Conservation (phyloP, 2,329 filamentous ascomycete species). For the Fusarium solani-melongenae region DNA sequence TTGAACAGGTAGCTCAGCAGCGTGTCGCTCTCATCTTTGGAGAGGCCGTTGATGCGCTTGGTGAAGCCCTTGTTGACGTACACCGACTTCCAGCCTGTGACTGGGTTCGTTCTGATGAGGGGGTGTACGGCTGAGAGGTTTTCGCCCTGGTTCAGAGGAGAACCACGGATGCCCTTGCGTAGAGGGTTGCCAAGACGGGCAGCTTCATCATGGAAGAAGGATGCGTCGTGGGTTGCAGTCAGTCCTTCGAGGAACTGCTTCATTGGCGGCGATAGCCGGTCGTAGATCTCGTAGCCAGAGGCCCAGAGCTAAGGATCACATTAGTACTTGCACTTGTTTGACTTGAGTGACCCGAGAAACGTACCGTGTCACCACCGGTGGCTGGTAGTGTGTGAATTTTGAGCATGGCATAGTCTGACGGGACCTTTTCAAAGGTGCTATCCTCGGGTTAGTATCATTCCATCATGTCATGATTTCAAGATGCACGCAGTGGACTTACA, state of each 20-base stretch:
- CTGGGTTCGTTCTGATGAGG: slow-evolving; percentile 69
- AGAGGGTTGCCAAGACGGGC: slow-evolving; percentile 58
- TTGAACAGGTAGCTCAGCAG: slow-evolving; percentile 61
- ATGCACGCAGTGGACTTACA: slow-evolving; percentile 42
- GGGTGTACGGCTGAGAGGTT: slow-evolving; percentile 63
- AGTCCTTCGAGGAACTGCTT: slow-evolving; percentile 59
- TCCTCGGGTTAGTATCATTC: slow-evolving; percentile 5
- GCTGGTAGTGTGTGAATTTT: slow-evolving; percentile 66
- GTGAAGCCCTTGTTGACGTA: slow-evolving; percentile 64
- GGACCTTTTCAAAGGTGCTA: slow-evolving; percentile 66
- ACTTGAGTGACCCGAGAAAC: background rate
- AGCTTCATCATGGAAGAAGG: slow-evolving; percentile 63
- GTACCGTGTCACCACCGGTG: slow-evolving; percentile 66
- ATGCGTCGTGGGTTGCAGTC: slow-evolving; percentile 59
- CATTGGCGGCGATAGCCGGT: slow-evolving; percentile 62
- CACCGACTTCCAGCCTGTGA: slow-evolving; percentile 68
- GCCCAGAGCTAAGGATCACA: slow-evolving; percentile 66
- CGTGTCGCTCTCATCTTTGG: slow-evolving; percentile 63
- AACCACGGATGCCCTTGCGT: slow-evolving; percentile 59
- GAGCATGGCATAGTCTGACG: slow-evolving; percentile 71
- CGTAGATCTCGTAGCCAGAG: slow-evolving; percentile 69
- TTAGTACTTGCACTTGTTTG: slow-evolving; percentile 46
- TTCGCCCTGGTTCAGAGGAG: slow-evolving; percentile 66
- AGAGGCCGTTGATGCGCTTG: slow-evolving; percentile 65
- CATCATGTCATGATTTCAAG: background rate